Percentiles rank a stretch among this genome's conserved stretches.
Evolutionary conservation across 2,329 filamentous ascomycete species (phyloP).

Genomic region (Neocucurbitaria cava): DNA sequence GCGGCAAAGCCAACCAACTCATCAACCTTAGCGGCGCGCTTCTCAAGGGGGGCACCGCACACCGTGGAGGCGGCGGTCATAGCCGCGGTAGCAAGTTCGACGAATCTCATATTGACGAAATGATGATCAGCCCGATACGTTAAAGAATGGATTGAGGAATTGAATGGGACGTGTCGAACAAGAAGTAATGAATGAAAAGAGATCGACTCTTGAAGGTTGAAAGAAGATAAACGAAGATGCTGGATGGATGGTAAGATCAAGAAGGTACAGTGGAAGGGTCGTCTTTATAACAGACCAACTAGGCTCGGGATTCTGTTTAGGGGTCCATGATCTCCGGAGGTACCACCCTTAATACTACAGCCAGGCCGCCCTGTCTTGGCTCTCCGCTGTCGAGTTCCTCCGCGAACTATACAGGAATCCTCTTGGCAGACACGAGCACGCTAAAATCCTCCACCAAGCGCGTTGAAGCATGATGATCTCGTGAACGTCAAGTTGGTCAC

Average conservation of each 20-base stretch:
- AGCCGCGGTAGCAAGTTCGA: conserved; percentile 29
- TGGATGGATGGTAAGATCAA: conserved; percentile 1
- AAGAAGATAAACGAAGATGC: conserved; percentile 5
- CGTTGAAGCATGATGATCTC: conserved; percentile 5
- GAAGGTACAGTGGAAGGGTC: not conserved
- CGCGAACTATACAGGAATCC: conserved; percentile 13
- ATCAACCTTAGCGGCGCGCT: conserved; percentile 37
- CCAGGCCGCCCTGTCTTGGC: conserved; percentile 11
- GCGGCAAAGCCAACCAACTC: conserved; percentile 56
- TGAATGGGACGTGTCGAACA: conserved; percentile 11
- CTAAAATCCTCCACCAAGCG: conserved; percentile 32
- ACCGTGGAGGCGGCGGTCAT: conserved; percentile 37
- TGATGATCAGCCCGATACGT: not conserved
- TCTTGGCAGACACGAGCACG: not conserved
- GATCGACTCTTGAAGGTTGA: conserved; percentile 24
- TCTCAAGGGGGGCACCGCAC: conserved; percentile 29
- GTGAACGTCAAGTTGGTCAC: conserved; percentile 9
- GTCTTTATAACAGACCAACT: conserved; percentile 17
- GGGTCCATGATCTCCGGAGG: conserved; percentile 15
- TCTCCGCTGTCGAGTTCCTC: conserved; percentile 16
- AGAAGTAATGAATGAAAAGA: conserved; percentile 22
- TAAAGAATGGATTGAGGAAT: conserved; percentile 13
- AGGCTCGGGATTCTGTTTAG: conserved; percentile 5
- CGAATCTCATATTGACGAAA: conserved; percentile 34
- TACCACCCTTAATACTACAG: conserved; percentile 25